Percentiles rank a stretch among this genome's conserved stretches.
Conservation (phyloP, 129 eudicot genomes). For the Apium graveolens region DNA sequence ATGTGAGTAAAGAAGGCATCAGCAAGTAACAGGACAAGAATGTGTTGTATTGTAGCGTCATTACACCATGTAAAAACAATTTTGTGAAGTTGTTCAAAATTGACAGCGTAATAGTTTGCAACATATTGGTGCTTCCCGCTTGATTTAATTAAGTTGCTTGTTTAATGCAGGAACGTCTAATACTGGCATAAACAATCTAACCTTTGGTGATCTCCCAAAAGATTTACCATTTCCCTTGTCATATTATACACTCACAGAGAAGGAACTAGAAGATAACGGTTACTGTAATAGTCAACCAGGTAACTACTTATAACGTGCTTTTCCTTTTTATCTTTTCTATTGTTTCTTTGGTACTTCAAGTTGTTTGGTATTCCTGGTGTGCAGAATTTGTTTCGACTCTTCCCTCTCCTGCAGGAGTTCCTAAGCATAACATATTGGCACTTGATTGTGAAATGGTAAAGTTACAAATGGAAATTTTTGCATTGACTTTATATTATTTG, state of each 20-base stretch:
- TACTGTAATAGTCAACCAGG: constrained; percentile 60
- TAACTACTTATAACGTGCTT: constrained; percentile 12
- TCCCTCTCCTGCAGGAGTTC: constrained; percentile 62
- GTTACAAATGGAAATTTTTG: background rate
- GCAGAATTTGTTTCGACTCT: constrained; percentile 71
- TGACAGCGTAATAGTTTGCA: background rate
- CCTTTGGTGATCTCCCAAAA: constrained; percentile 37
- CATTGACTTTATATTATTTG: background rate
- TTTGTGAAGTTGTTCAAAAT: background rate
- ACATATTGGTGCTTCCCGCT: background rate
- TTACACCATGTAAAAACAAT: background rate
- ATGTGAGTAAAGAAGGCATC: background rate
- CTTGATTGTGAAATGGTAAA: constrained; percentile 98
- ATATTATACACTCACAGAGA: constrained; percentile 71
- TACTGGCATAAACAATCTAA: constrained; percentile 15
- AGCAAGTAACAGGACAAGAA: background rate
- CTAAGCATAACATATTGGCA: constrained; percentile 55
- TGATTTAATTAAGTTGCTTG: constrained; percentile 1
- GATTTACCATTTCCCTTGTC: constrained; percentile 68
- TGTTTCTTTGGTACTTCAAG: background rate
- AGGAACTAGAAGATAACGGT: constrained; percentile 83
- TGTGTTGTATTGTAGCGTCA: background rate
- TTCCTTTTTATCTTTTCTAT: background rate
- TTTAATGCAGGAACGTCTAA: constrained; percentile 20
- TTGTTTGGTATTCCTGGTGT: background rate